Base-by-base conservation (phyloP, 495 filamentous ascomycete species). In the Saxophila tyrrhenica region DNA sequence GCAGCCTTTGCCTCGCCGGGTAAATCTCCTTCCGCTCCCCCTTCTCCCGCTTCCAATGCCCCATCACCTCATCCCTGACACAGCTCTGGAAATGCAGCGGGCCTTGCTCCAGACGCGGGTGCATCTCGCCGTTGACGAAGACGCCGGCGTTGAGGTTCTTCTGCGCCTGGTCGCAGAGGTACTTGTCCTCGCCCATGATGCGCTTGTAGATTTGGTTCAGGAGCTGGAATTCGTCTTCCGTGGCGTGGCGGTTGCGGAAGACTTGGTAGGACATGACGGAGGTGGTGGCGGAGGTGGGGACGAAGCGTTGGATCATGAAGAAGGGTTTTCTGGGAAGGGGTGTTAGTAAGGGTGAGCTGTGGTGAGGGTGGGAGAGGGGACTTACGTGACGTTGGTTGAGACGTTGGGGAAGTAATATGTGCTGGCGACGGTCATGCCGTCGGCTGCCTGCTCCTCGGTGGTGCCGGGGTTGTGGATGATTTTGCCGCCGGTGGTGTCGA, bases 331-430 rank as follows among this genome's bases (percentile, higher is more conserved):
- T 35, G 29, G 29, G 29, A 7, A n/a, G n/a, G n/a, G n/a, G n/a
- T n/a, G n/a, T n/a, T n/a, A n/a, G n/a, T 35, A 13, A 35, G 29
- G 13, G 53, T 75, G 62, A 0, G 69, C 66, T 0, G 70, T 75
- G 54, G 46, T 41, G 38, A 7, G 19, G 25, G 19, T 20, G 55
- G 54, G 57, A 70, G 59, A 2, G 56, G 58, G 11, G 17, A 60
- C 74, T 72, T 67, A 75, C 72, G 69, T 70, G 46, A 72, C 66
- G 35, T 64, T 73, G 65, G 74, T 70, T 1, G 67, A 68, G 22
- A 68, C 65, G 46, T 72, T 76, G 13, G 73, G 72, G 52, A 71
- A 75, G 58, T 69, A 76, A 58, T 70, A 75, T 5, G 67, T 75
- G 52, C 58, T 68, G 23, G 69, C 66, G 52, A 67, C 58, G 43